A percentile compares a stretch with the other conserved stretches of the same genome.
These are phyloP conservation scores for Fusarium staphyleae DNA, from an alignment of 2,329 filamentous ascomycete species.

Conservation along the genomic window DNA sequence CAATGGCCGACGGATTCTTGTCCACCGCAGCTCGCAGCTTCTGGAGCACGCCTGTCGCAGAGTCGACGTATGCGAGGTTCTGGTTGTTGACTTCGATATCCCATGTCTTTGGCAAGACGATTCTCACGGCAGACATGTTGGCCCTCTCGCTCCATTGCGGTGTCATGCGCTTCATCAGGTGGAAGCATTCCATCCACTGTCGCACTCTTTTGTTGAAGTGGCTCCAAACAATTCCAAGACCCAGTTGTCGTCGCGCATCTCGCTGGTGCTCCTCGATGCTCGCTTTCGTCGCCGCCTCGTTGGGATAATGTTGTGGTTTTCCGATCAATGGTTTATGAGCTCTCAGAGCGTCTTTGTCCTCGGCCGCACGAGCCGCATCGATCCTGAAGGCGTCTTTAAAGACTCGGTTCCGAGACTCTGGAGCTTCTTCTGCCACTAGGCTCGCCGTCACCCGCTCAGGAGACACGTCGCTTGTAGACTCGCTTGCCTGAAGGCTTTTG, in stretches of 20 bases:
- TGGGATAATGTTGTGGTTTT: conserved; percentile 41
- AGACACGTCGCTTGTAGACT: not conserved
- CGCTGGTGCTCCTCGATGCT: conserved; percentile 31
- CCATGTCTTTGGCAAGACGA: conserved; percentile 47
- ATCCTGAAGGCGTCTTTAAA: conserved; percentile 43
- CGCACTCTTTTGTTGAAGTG: conserved; percentile 41
- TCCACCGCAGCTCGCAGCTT: conserved; percentile 47
- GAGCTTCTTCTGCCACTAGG: conserved; percentile 17
- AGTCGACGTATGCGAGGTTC: conserved; percentile 47
- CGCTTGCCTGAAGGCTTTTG: conserved; percentile 6
- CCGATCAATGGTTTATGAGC: conserved; percentile 41
- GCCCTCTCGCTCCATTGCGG: conserved; percentile 42
- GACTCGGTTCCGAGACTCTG: conserved; percentile 38
- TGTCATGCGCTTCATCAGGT: conserved; percentile 49
- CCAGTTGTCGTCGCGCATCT: conserved; percentile 47
- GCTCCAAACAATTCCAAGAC: conserved; percentile 46
- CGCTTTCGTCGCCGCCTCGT: conserved; percentile 29
- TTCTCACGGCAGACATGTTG: conserved; percentile 48
- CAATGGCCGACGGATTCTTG: conserved; percentile 43
- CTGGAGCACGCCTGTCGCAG: conserved; percentile 44
- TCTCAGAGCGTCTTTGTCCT: conserved; percentile 31
- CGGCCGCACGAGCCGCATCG: conserved; percentile 23
- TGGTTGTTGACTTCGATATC: conserved; percentile 46
- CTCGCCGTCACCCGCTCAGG: conserved; percentile 20
- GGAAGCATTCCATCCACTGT: conserved; percentile 52